Conservation (phyloP, 2,329 filamentous ascomycete species). For the Talaromyces sp. region DNA sequence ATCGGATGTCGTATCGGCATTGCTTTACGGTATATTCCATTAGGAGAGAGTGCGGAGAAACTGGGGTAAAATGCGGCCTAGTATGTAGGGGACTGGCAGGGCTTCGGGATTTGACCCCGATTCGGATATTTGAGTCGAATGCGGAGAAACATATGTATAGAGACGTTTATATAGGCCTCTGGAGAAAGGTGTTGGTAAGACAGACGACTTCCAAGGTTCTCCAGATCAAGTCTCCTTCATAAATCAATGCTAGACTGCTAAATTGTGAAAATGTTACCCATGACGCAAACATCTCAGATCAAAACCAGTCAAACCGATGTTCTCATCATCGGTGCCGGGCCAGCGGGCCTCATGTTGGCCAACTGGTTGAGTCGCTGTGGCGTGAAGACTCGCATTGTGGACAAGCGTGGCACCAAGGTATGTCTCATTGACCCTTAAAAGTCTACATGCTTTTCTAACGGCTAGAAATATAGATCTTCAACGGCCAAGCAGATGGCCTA, state of each 20-base stretch:
- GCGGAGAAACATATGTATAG: not conserved
- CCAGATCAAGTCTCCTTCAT: not conserved
- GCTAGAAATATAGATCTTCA: not conserved
- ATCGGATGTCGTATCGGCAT: not conserved
- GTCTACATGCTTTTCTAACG: not conserved
- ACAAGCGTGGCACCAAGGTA: slow-evolving; percentile 48
- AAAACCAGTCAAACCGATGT: slow-evolving; percentile 10
- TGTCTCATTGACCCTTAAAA: slow-evolving; percentile 41
- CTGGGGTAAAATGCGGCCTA: not conserved
- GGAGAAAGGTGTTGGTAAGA: not conserved
- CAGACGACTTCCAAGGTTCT: not conserved
- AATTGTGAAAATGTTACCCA: not conserved
- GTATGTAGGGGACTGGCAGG: not conserved
- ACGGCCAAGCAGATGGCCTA: slow-evolving; percentile 55
- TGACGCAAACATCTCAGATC: not conserved
- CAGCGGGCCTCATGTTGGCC: slow-evolving; percentile 47
- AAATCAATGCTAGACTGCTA: not conserved
- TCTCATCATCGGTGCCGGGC: not conserved
- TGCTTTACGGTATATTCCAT: not conserved
- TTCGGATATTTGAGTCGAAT: not conserved
- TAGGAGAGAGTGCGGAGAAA: not conserved
- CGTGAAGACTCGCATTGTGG: slow-evolving; percentile 51
- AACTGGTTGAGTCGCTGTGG: slow-evolving; percentile 52
- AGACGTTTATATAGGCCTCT: not conserved
- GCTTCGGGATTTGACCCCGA: not conserved